Percentiles rank a stretch among this genome's conserved stretches.
These are phyloP conservation scores for Akanthomyces dipterigenus DNA, from an alignment of 2,329 filamentous ascomycete species.

Conservation along the genomic window DNA sequence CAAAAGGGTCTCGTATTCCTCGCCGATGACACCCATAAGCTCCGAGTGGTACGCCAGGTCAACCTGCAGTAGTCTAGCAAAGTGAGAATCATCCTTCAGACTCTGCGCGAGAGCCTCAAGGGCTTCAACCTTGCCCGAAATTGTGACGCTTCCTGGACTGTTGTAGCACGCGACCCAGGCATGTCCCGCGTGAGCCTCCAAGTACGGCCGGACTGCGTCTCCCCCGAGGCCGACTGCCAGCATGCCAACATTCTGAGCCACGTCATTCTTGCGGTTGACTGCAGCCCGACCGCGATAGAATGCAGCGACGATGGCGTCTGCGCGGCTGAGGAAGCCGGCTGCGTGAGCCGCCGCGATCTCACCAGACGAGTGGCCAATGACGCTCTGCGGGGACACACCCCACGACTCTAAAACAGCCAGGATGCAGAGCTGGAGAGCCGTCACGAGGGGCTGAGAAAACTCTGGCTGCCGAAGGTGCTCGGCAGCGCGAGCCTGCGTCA, in stretches of 20 bases:
- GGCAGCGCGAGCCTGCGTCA: slow-evolving; percentile 1
- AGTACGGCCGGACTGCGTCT: neutral
- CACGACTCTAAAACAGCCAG: slow-evolving; percentile 30
- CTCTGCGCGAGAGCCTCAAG: slow-evolving; percentile 31
- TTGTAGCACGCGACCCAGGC: slow-evolving; percentile 28
- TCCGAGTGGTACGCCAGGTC: slow-evolving; percentile 42
- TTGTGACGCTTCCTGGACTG: slow-evolving; percentile 36
- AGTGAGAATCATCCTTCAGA: slow-evolving; percentile 30
- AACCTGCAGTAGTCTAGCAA: slow-evolving; percentile 36
- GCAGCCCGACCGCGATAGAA: slow-evolving; percentile 23
- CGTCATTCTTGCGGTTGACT: slow-evolving; percentile 1
- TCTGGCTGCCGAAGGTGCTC: slow-evolving; percentile 20
- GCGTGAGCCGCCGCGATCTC: slow-evolving; percentile 34
- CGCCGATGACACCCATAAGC: slow-evolving; percentile 29
- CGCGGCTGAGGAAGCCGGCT: slow-evolving; percentile 14
- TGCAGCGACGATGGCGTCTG: slow-evolving; percentile 22
- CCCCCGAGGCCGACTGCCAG: slow-evolving; percentile 21
- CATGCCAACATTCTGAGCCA: slow-evolving; percentile 36
- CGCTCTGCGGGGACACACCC: slow-evolving; percentile 21
- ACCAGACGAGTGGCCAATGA: slow-evolving; percentile 32
- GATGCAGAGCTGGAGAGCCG: slow-evolving; percentile 35
- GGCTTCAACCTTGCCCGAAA: slow-evolving; percentile 23
- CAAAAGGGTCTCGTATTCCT: neutral
- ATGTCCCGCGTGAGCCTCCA: neutral
- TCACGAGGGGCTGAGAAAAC: slow-evolving; percentile 32